Percentiles rank a stretch among this genome's conserved stretches.
Evolutionary conservation across 805 yeast genomes (phyloP).

Genomic region (Ogataea henricii): DNA sequence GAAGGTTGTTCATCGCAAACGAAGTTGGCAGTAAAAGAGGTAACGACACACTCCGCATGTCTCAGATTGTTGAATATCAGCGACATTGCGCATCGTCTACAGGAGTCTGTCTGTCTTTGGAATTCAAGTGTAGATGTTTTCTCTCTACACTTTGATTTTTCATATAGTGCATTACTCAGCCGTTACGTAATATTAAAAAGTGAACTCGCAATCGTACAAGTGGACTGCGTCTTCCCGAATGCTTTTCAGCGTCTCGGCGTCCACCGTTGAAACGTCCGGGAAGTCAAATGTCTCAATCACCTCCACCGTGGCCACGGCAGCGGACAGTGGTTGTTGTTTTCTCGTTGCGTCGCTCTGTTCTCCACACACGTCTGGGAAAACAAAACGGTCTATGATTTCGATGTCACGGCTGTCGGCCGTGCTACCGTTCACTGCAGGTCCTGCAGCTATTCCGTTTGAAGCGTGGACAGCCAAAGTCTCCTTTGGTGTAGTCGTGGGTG

Average conservation of each 20-base stretch:
- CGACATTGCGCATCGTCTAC: slow-evolving; percentile 3
- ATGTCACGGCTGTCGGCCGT: not conserved
- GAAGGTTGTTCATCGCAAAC: not conserved
- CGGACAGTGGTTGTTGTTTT: slow-evolving; percentile 7
- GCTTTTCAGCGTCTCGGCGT: slow-evolving; percentile 11
- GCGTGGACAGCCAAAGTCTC: not conserved
- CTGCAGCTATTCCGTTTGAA: not conserved
- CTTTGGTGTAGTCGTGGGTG: not conserved
- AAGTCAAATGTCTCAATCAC: slow-evolving; percentile 26
- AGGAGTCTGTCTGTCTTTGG: too few species aligned
- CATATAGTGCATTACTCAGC: not conserved
- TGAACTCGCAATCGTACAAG: slow-evolving; percentile 20
- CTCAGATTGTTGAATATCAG: not conserved
- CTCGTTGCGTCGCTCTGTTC: slow-evolving; percentile 4
- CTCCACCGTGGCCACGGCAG: slow-evolving; percentile 12
- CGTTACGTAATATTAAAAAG: slow-evolving; percentile 9
- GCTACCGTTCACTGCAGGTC: not conserved
- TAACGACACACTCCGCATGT: slow-evolving; percentile 9
- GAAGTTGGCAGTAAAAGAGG: slow-evolving; percentile 8
- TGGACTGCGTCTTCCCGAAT: slow-evolving; percentile 16
- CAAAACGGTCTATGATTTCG: slow-evolving; percentile 21
- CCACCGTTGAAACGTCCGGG: slow-evolving; percentile 22
- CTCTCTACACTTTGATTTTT: too few species aligned
- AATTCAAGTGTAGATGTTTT: too few species aligned
- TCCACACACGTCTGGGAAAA: slow-evolving; percentile 18